Evolutionary conservation across 306 rosid species (phyloP), one percentile per base, ranked within the genome.

Genomic region (Hippophae tibetana): DNA sequence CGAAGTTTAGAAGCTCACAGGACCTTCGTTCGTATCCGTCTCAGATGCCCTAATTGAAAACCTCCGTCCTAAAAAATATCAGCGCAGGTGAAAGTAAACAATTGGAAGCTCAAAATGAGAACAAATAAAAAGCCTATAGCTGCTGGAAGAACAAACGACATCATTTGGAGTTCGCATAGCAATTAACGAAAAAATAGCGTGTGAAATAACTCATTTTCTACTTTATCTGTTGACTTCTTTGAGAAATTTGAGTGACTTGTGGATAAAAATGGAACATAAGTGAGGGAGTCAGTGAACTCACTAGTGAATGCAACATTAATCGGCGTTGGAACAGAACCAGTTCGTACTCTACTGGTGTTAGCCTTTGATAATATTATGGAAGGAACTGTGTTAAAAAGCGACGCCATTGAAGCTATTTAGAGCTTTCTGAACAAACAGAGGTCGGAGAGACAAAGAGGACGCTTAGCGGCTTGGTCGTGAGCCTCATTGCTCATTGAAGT

Each of bases 21-120:
- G 41, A 84, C 92, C 92, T 84, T 84, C 82, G 12, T 79, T 69
- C 14, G 83, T 51, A 50, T 81, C 87, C 6, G 92, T 79, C 59
- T 84, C 92, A 1, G 80, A 66, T 14, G 92, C 87, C 71, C 75
- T 69, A 52, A 84, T 74, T 8, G 77, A 59, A n/a, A 81, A 68
- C 54, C 85, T 81, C 68, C 86, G 43, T 54, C 83, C 87, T 81
- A 70, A 40, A 43, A 49, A 58, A 45, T 2, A 47, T 62, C 54
- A 67, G 42, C 50, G 57, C 45, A 66, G 51, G 3, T 47, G 10
- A 64, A 68, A 18, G 8, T 10, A 7, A 42, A 51, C 9, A 43
- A 25, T 31, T n/a, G 13, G 38, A 31, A 52, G n/a, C 47, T 58
- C 60, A 51, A 46, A 14, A 27, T 18, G 56, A 14, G 7, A 64